These are phyloP conservation scores for Bidens hawaiensis DNA, from an alignment of 140 eudicot species.

Conservation along the genomic window DNA sequence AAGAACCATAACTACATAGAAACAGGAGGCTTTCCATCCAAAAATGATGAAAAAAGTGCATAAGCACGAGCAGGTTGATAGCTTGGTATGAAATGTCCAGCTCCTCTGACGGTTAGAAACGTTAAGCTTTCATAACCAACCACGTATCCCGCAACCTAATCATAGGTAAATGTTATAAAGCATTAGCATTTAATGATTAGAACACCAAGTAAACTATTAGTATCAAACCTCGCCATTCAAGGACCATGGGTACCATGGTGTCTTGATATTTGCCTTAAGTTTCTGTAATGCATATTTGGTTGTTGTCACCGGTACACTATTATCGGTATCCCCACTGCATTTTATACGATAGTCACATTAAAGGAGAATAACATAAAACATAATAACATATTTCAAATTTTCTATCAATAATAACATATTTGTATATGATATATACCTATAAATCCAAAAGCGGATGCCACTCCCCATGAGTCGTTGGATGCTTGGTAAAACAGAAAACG, in stretches of 20 bases:
- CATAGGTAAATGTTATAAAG: background rate
- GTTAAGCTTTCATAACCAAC: constrained; percentile 47
- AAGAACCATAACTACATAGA: constrained; percentile 16
- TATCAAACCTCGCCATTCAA: constrained; percentile 46
- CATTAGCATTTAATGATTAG: background rate
- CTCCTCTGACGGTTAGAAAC: constrained; percentile 48
- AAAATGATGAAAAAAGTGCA: constrained; percentile 38
- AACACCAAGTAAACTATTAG: background rate
- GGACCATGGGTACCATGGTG: constrained; percentile 67
- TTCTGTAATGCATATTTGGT: constrained; percentile 49
- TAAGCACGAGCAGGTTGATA: constrained; percentile 51
- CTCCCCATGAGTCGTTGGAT: constrained; percentile 47
- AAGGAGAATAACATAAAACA: background rate
- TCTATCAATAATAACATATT: background rate
- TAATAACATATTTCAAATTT: background rate
- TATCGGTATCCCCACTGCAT: constrained; percentile 68
- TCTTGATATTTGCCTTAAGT: constrained; percentile 32
- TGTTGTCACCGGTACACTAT: constrained; percentile 50
- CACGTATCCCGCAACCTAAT: constrained; percentile 53
- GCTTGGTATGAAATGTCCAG: constrained; percentile 55
- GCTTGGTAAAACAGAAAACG: constrained; percentile 47
- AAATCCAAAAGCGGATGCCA: constrained; percentile 64
- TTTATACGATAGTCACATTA: background rate
- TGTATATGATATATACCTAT: constrained; percentile 37
- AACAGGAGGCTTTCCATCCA: constrained; percentile 46